A percentile compares a stretch with the other conserved stretches of the same genome.
These are phyloP conservation scores for Aeschynomene evenia DNA, from an alignment of 306 rosid genomes.

Conservation along the genomic window DNA sequence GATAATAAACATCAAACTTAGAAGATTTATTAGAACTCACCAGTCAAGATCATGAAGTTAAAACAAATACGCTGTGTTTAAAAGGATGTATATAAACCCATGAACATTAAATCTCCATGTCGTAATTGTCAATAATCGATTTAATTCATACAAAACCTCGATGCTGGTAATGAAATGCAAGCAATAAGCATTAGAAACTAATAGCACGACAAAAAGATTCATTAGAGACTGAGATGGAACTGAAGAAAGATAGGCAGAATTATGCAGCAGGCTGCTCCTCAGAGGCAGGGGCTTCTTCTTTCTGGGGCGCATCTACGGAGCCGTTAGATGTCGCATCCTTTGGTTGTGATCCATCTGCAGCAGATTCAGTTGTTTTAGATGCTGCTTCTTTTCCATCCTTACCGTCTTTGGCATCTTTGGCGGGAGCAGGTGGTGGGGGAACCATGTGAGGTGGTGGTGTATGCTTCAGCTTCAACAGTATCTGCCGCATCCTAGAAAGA, in stretches of 20 bases:
- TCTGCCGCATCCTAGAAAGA: constrained; percentile 87
- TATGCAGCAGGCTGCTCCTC: constrained; percentile 53
- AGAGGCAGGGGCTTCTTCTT: constrained; percentile 51
- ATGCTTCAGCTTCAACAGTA: constrained; percentile 90
- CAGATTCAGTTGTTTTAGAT: constrained; percentile 50
- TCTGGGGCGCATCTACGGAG: constrained; percentile 45
- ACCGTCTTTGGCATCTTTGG: constrained; percentile 55
- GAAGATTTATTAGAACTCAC: background rate
- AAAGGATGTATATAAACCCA: constrained; percentile 29
- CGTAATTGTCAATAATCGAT: constrained; percentile 36
- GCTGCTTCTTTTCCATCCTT: constrained; percentile 70
- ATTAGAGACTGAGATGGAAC: constrained; percentile 20
- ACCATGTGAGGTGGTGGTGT: constrained; percentile 98
- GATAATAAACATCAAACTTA: background rate
- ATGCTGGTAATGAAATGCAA: constrained; percentile 34
- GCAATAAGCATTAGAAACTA: constrained; percentile 42
- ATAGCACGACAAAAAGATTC: constrained; percentile 34
- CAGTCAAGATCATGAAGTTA: background rate
- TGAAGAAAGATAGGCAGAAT: constrained; percentile 18
- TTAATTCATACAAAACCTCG: constrained; percentile 37
- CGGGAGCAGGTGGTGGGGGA: constrained; percentile 88
- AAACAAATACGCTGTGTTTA: constrained; percentile 9
- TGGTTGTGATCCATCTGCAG: constrained; percentile 50
- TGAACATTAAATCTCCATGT: constrained; percentile 38
- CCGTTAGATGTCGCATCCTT: constrained; percentile 63